These are phyloP conservation scores for Monosporascus sp. DNA, from an alignment of 2,329 filamentous ascomycete genomes.

Conservation along the genomic window DNA sequence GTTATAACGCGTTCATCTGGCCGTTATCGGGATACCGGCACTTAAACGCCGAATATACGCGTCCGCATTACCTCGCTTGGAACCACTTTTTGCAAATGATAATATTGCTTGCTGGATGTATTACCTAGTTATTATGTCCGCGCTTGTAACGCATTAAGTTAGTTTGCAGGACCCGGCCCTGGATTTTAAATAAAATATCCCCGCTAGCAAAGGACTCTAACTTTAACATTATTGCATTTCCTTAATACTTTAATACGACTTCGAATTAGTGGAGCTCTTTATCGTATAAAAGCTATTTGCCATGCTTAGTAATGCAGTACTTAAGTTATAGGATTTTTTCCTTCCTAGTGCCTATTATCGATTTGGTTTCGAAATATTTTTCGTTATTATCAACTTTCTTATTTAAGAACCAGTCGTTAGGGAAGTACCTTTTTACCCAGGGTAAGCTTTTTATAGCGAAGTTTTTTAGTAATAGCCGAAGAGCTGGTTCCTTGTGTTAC, in stretches of 20 bases:
- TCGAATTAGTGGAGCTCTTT: conserved; percentile 31
- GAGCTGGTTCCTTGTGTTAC: conserved; percentile 35
- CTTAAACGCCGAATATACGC: too few species aligned
- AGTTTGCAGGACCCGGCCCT: too few species aligned
- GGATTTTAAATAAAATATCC: too few species aligned
- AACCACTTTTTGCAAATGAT: too few species aligned
- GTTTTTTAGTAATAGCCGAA: conserved; percentile 62
- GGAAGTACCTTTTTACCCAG: conserved; percentile 56
- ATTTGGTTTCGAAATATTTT: conserved; percentile 56
- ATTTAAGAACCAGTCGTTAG: conserved; percentile 51
- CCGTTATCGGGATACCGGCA: too few species aligned
- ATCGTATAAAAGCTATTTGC: conserved; percentile 44
- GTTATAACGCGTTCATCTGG: too few species aligned
- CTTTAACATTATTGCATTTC: background rate
- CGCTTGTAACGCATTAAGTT: too few species aligned
- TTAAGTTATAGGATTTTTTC: conserved; percentile 57
- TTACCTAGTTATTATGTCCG: too few species aligned
- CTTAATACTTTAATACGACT: conserved; percentile 31
- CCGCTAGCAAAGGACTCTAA: too few species aligned
- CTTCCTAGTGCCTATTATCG: conserved; percentile 51
- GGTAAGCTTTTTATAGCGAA: conserved; percentile 59
- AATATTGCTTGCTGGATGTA: too few species aligned
- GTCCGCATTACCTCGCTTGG: too few species aligned
- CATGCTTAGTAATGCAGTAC: conserved; percentile 36
- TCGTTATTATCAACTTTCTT: conserved; percentile 61